phyloP scores from a whole-genome alignment of 306 rosid species.

The Comarum palustre region DNA sequence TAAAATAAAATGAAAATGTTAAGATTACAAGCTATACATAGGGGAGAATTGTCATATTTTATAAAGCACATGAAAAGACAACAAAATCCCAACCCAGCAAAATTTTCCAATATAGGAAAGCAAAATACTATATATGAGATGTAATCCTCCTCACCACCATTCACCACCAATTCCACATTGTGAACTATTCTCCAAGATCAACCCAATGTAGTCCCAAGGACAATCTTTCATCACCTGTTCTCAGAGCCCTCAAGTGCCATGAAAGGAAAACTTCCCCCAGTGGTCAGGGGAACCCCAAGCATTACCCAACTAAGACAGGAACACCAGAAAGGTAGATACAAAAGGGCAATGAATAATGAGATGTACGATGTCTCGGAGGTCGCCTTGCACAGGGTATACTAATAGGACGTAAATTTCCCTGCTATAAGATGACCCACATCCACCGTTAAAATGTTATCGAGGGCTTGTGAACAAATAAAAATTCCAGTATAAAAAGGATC shows the following conservation, averaged over 20 bases:
- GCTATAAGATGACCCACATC: conserved; percentile 62
- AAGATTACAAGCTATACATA: conserved; percentile 17
- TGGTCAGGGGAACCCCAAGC: conserved; percentile 49
- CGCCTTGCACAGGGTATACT: conserved; percentile 52
- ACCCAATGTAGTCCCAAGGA: conserved; percentile 46
- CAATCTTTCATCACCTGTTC: conserved; percentile 57
- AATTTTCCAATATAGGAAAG: conserved; percentile 30
- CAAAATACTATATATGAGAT: conserved; percentile 29
- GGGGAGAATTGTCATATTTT: conserved; percentile 9
- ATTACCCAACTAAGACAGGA: conserved; percentile 70
- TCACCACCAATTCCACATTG: conserved; percentile 30
- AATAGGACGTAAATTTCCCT: conserved; percentile 54
- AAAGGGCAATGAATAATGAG: conserved; percentile 49
- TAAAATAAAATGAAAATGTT: background rate
- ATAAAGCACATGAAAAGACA: conserved; percentile 12
- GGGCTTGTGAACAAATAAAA: conserved; percentile 41
- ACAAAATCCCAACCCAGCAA: conserved; percentile 30
- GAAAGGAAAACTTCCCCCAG: conserved; percentile 44
- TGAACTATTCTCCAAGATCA: conserved; percentile 40
- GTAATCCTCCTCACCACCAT: conserved; percentile 26
- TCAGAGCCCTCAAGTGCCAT: conserved; percentile 47
- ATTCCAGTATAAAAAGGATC: conserved; percentile 45
- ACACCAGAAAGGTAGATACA: conserved; percentile 47
- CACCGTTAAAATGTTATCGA: conserved; percentile 51
- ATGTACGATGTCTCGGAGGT: conserved; percentile 62